These are phyloP conservation scores for Gymnopilus dilepis DNA, from an alignment of 768 basidiomycete genomes.

Conservation along the genomic window DNA sequence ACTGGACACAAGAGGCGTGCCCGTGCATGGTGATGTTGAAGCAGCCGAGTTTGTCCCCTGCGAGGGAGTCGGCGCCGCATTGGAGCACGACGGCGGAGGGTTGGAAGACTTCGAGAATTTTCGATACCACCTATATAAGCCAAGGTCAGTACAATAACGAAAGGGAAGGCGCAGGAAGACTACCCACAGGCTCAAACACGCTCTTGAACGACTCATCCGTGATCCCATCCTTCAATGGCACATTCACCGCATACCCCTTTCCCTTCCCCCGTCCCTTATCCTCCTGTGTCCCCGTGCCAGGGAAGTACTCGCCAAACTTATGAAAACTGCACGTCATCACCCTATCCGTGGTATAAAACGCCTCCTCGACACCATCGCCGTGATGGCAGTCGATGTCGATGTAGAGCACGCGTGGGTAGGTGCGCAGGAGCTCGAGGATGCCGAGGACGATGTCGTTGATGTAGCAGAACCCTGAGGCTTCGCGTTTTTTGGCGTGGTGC, in stretches of 20 bases:
- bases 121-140: constrained; percentile 68
- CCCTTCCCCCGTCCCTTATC: constrained; percentile 86
- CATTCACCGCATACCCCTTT: constrained; percentile 88
- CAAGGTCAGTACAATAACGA: constrained; percentile 2
- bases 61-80: constrained; percentile 94
- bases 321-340: constrained; percentile 98
- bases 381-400: constrained; percentile 99
- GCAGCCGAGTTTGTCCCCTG: constrained; percentile 94
- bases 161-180: neutral
- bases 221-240: constrained; percentile 93
- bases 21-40: constrained; percentile 97
- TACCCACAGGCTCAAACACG: constrained; percentile 90
- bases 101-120: constrained; percentile 85
- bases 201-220: constrained; percentile 86
- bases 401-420: constrained; percentile 87
- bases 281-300: constrained; percentile 84
- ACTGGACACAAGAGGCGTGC: constrained; percentile 90
- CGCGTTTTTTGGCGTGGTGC: constrained; percentile 99
- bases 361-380: constrained; percentile 98
- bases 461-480: constrained; percentile 98
- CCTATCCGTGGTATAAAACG: constrained; percentile 95
- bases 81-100: constrained; percentile 91
- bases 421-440: constrained; percentile 91
- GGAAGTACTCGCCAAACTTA: constrained; percentile 96
- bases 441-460: constrained; percentile 97